Conservation (phyloP, 345 rosid genomes). For the Salix viminalis region DNA sequence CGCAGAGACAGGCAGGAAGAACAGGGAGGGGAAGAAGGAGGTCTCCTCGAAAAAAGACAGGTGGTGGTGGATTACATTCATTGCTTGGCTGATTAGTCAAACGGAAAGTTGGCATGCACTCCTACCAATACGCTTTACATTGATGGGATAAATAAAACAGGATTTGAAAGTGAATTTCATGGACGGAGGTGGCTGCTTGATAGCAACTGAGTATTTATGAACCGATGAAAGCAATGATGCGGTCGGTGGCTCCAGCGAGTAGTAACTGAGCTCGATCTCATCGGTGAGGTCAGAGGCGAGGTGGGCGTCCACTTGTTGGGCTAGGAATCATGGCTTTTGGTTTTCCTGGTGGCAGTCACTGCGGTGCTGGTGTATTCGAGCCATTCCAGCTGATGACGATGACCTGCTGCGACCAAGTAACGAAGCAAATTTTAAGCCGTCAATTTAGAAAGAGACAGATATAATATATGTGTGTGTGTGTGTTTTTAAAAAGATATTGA, state of each 20-base stretch:
- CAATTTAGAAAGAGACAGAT: too few species aligned
- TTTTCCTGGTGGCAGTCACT: background rate
- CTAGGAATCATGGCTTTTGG: background rate
- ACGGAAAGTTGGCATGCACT: background rate
- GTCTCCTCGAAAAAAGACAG: background rate
- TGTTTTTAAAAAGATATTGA: too few species aligned
- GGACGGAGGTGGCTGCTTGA: background rate
- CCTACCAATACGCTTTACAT: background rate
- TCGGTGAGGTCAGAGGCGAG: background rate
- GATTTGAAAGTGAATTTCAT: background rate
- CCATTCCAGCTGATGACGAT: background rate
- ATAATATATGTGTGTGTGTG: too few species aligned
- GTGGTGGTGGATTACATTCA: background rate
- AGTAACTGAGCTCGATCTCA: background rate
- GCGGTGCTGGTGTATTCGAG: background rate
- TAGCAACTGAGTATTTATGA: background rate
- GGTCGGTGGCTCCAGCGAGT: background rate
- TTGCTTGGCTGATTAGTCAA: background rate
- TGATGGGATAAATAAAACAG: background rate
- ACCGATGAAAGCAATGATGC: background rate
- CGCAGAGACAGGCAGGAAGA: too few species aligned
- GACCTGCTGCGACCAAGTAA: too few species aligned
- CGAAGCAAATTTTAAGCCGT: background rate
- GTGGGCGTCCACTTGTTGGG: background rate
- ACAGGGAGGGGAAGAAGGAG: background rate